Conservation (phyloP, 164 flowering plant genomes). For the Amborella trichopoda region DNA sequence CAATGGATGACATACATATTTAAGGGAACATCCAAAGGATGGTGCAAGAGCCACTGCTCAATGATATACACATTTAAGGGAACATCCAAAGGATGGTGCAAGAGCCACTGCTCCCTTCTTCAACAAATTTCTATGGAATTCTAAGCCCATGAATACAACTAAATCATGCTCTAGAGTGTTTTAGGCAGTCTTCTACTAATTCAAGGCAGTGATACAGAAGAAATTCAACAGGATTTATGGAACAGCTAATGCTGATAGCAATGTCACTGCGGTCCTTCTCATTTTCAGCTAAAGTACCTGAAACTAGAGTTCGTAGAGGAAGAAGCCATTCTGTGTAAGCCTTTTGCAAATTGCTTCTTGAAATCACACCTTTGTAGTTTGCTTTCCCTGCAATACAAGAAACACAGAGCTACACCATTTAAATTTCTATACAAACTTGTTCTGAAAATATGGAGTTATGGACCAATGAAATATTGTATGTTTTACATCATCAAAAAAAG, state of each 20-base stretch:
- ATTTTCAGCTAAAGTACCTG: constrained; percentile 38
- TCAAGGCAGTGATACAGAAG: constrained; percentile 84
- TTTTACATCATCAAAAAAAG: too few relatives aligned
- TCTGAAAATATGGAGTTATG: too few relatives aligned
- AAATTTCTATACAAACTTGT: too few relatives aligned
- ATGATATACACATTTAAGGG: too few relatives aligned
- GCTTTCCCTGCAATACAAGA: constrained; percentile 38
- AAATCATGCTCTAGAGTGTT: constrained; percentile 2
- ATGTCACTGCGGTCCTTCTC: constrained; percentile 19
- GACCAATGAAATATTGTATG: too few relatives aligned
- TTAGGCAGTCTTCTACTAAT: constrained; percentile 61
- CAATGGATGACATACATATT: too few relatives aligned
- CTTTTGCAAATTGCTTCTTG: constrained; percentile 36
- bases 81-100: too few relatives aligned
- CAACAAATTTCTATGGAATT: too few relatives aligned
- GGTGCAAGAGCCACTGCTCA: too few relatives aligned
- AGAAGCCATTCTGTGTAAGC: constrained; percentile 72
- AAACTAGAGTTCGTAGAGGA: constrained; percentile 57
- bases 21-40: too few relatives aligned
- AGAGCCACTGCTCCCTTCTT: too few relatives aligned
- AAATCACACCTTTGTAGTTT: constrained; percentile 41
- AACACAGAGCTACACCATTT: neutral
- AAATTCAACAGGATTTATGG: constrained; percentile 58
- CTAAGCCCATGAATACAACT: too few relatives aligned
- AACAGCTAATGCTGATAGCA: constrained; percentile 25